A percentile compares a stretch with the other conserved stretches of the same genome.
phyloP scores from a whole-genome alignment of 2,329 filamentous ascomycete genomes.

The Aspergillus felis region DNA sequence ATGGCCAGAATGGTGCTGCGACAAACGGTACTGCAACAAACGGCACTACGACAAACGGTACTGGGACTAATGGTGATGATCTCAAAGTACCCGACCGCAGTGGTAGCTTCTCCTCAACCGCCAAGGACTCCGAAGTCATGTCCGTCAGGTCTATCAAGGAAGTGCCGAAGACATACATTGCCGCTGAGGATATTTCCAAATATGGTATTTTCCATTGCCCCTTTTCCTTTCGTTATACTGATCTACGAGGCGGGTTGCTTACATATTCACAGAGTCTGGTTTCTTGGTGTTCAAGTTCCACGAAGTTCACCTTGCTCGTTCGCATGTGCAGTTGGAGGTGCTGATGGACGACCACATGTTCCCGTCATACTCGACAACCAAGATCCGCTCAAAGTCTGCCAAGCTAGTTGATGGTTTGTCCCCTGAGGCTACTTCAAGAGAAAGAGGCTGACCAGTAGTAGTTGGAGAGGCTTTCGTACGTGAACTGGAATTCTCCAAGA shows the following conservation, averaged over 20 bases:
- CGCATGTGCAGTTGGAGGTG: constrained; percentile 75
- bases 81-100: background rate
- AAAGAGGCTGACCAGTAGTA: constrained; percentile 25
- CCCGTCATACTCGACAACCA: constrained; percentile 78
- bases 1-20: constrained; percentile 16
- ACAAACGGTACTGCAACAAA: constrained; percentile 31
- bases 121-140: constrained; percentile 45
- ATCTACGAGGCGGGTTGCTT: background rate
- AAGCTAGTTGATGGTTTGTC: constrained; percentile 76
- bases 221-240: background rate
- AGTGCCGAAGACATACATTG: constrained; percentile 72
- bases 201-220: constrained; percentile 55
- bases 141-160: constrained; percentile 47
- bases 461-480: constrained; percentile 92
- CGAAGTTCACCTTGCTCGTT: constrained; percentile 77
- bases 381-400: constrained; percentile 63
- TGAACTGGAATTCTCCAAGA: constrained; percentile 91
- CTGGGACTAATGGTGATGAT: constrained; percentile 36
- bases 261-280: constrained; percentile 64
- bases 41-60: constrained; percentile 22
- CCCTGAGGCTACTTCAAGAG: background rate
- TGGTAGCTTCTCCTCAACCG: constrained; percentile 21
- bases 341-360: constrained; percentile 94
- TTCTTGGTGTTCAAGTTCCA: constrained; percentile 92
- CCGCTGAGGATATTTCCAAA: constrained; percentile 72